Base-by-base conservation (phyloP, 2,329 filamentous ascomycete genomes). In the Cladorrhinum sp. region DNA sequence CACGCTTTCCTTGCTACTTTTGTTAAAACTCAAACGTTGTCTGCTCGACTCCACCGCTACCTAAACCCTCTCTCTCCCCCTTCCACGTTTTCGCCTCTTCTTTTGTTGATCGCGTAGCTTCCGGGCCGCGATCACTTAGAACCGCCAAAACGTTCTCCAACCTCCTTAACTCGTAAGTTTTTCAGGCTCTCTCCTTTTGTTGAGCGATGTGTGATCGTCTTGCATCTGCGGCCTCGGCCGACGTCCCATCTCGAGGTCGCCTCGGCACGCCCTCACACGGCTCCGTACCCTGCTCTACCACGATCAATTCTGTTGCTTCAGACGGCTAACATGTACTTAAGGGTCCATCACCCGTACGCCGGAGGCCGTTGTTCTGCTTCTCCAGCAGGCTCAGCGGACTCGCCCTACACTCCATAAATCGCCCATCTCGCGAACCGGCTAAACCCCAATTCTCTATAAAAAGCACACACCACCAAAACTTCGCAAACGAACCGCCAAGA, bases 141-240 rank as follows among this genome's bases (percentile, higher is more conserved):
- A 76, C 78, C 88, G 89, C 85, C 91, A 96, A 91, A 81, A 96
- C 92, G 93, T 97, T 96, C 89, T 94, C 92, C 84, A 97, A 96
- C 82, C 89, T 96, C 72, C 89, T 97, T 71, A 95, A 95, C 86
- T 96, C 92, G 93, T 96, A 85, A 77, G 92, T 74, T 49, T 10
- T 30, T 33, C 16, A 26, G 9, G 4, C 33, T 36, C 12, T 16
- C 12, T 36, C 12, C 12, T 36, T 12, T 36, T 36, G 33, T 36
- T 16, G 33, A 36, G 33, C 12, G 33, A 36, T 36, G 33, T 36
- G 33, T 3, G 4, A 30, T 46, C 48, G 26, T 14, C 36, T 46
- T 14, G 51, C 51, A 30, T 23, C 10, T 54, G 28, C 26, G 33
- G 42, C 18, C n/a, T 20, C 9, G 21, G 4, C 26, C 24, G 20